Conservation (phyloP, 106 monocot genomes). For the Allium sativum region DNA sequence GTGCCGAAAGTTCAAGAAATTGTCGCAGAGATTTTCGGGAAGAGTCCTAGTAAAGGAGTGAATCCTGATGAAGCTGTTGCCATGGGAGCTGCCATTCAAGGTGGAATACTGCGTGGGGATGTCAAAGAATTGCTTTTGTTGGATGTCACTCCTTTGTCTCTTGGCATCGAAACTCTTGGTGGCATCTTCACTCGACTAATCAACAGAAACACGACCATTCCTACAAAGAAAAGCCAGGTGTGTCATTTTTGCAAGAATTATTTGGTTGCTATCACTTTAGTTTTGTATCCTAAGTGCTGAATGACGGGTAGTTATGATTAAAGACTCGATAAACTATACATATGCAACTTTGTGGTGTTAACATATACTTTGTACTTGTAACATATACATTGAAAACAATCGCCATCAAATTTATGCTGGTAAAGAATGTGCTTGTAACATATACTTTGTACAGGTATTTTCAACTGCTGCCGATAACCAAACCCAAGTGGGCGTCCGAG, state of each 20-base stretch:
- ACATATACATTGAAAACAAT: too few species aligned
- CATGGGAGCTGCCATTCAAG: constrained; percentile 75
- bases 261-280: too few species aligned
- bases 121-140: constrained; percentile 69
- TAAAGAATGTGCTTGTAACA: background rate
- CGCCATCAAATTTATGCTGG: too few species aligned
- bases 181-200: constrained; percentile 65
- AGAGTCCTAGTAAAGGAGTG: constrained; percentile 73
- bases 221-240: constrained; percentile 72
- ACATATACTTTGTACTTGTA: too few species aligned
- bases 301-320: too few species aligned
- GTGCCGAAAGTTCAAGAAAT: constrained; percentile 77
- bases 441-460: constrained; percentile 11
- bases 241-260: background rate
- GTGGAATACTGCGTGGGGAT: constrained; percentile 77
- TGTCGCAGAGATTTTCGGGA: constrained; percentile 65
- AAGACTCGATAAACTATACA: too few species aligned
- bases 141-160: constrained; percentile 62
- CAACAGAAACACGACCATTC: constrained; percentile 65
- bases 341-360: too few species aligned
- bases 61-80: constrained; percentile 93
- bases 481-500: constrained; percentile 17
- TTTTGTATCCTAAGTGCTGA: too few species aligned
- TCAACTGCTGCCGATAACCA: constrained; percentile 26
- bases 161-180: constrained; percentile 69